Evolutionary conservation across 108 stramenopile species (phyloP).

Genomic region (Thalassiosira profunda): DNA sequence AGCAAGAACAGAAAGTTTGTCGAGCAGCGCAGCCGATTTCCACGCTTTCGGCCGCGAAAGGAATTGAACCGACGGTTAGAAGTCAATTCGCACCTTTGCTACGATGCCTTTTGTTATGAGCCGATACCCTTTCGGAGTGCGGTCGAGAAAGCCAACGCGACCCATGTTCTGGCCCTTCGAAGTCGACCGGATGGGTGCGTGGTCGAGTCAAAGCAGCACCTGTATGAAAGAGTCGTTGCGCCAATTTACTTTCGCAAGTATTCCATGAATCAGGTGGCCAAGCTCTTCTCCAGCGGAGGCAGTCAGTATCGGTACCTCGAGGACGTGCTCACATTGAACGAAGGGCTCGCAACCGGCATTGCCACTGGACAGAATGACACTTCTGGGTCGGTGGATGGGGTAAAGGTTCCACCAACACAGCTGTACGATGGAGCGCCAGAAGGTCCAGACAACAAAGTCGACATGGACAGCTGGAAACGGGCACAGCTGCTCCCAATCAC

Average conservation of each 20-base stretch:
- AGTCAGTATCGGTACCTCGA: slow-evolving; percentile 58
- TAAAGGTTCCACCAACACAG: slow-evolving; percentile 53
- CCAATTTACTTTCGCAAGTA: slow-evolving; percentile 53
- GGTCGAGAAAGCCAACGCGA: slow-evolving; percentile 52
- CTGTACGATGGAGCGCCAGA: slow-evolving; percentile 36
- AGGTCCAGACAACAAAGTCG: not conserved
- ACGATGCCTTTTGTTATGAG: slow-evolving; percentile 58
- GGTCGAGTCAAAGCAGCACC: slow-evolving; percentile 47
- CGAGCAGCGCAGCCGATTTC: slow-evolving; percentile 23
- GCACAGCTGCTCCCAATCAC: slow-evolving; percentile 52
- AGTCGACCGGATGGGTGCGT: slow-evolving; percentile 50
- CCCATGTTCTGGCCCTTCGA: slow-evolving; percentile 53
- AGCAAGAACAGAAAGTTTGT: slow-evolving; percentile 35
- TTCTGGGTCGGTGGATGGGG: slow-evolving; percentile 10
- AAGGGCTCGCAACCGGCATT: slow-evolving; percentile 45
- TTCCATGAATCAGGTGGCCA: slow-evolving; percentile 45
- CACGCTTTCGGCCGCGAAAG: slow-evolving; percentile 20
- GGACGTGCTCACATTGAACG: slow-evolving; percentile 52
- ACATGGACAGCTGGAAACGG: slow-evolving; percentile 30
- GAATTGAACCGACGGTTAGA: slow-evolving; percentile 23
- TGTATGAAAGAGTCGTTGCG: slow-evolving; percentile 55
- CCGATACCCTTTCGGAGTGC: slow-evolving; percentile 55
- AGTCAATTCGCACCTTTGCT: slow-evolving; percentile 44
- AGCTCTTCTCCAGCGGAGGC: slow-evolving; percentile 43
- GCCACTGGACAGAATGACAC: slow-evolving; percentile 16